Base-by-base conservation (phyloP, 768 basidiomycete species). In the Lanmaoa pseudosensibilis region DNA sequence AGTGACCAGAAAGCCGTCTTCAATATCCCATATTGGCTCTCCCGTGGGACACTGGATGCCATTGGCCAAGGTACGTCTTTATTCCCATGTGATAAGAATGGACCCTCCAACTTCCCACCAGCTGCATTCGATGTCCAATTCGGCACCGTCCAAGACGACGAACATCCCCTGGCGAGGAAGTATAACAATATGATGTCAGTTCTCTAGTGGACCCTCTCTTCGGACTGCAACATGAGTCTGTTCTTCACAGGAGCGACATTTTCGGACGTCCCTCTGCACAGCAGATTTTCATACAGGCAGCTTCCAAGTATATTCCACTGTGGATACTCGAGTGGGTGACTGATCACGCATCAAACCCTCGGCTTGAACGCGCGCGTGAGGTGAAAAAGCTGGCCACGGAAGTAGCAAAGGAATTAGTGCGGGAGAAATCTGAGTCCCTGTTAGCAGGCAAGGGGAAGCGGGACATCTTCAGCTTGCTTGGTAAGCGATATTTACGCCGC, bases 41-140 rank as follows among this genome's bases (percentile, higher is more conserved):
- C 80, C 27, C 77, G 77, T 5, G 77, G 77, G 3, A 77, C 80
- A 8, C 58, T 83, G 51, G 82, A 82, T 67, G 76, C 79, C 15
- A 78, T 83, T 52, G 82, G 80, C 9, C 72, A 76, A 65, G 79
- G 81, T 79, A 66, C 9, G 51, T 36, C 30, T 27, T 1, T 16
- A 3, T 18, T 30, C 19, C 38, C 18, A 18, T 7, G 9, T 1
- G 9, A 36, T 18, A 19, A 27, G 27, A 19, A 49, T 23, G 11
- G 13, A 34, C n/a, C 4, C 4, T 30, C 39, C 15, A 54, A 16
- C 21, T 32, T 19, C 19, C 27, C 30, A 27, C 21, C 32, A 71
- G 81, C 77, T 49, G 80, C 79, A 39, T 83, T 83, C 57, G 81
- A 81, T 52, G 76, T 82, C 59, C 73, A 72, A 27, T 82, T 83